phyloP scores from a whole-genome alignment of 306 rosid genomes.

The Vigna nakashimae region DNA sequence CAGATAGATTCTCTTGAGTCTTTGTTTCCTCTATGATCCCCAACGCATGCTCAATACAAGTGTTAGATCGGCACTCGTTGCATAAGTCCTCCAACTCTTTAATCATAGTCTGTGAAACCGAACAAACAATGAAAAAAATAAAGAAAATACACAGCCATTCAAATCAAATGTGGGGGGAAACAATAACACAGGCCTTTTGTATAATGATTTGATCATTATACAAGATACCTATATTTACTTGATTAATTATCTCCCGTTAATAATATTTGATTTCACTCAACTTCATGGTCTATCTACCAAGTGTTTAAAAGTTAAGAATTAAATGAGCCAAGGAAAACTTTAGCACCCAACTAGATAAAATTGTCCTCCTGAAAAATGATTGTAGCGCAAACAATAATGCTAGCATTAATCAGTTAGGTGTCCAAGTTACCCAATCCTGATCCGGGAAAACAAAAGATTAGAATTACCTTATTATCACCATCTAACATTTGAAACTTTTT shows the following conservation, averaged over 20 bases:
- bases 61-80: slow-evolving; percentile 57
- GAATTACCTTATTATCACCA: slow-evolving; percentile 48
- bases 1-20: slow-evolving; percentile 52
- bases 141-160: slow-evolving; percentile 3
- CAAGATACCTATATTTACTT: slow-evolving; percentile 23
- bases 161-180: slow-evolving; percentile 16
- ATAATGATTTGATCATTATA: not conserved
- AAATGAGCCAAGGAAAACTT: slow-evolving; percentile 19
- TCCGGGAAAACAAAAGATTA: slow-evolving; percentile 17
- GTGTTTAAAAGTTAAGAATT: slow-evolving; percentile 15
- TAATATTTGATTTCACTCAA: slow-evolving; percentile 15
- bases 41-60: slow-evolving; percentile 63
- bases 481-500: slow-evolving; percentile 46
- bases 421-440: slow-evolving; percentile 1
- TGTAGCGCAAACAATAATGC: not conserved
- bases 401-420: slow-evolving; percentile 15
- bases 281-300: slow-evolving; percentile 22
- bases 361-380: slow-evolving; percentile 1
- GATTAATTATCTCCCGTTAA: slow-evolving; percentile 17
- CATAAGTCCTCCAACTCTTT: slow-evolving; percentile 59
- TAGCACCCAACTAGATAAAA: slow-evolving; percentile 25
- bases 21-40: slow-evolving; percentile 62
- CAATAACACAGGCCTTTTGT: too few species aligned
- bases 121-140: slow-evolving; percentile 3
- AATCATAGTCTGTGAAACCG: slow-evolving; percentile 51